Conservation (phyloP, 106 monocot genomes). For the Cymbidium sinense region DNA sequence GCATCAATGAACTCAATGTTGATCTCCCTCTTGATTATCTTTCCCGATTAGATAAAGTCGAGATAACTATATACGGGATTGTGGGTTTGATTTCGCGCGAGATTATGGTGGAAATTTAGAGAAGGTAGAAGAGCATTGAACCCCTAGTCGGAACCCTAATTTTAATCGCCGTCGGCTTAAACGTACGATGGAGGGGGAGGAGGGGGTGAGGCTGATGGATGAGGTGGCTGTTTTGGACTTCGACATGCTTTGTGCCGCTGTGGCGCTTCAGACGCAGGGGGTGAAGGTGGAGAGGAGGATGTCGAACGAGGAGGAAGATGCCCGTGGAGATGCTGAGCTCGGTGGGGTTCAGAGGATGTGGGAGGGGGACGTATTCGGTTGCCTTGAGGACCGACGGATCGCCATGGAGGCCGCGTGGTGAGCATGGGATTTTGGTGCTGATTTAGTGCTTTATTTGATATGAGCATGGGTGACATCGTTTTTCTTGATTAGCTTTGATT, state of each 20-base stretch:
- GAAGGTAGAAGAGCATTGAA: not conserved
- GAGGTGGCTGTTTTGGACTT: slow-evolving; percentile 60
- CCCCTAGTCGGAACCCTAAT: slow-evolving; percentile 2
- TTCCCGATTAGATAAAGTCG: not conserved
- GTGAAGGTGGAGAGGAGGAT: slow-evolving; percentile 23
- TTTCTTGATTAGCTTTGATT: not conserved
- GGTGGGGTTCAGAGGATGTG: slow-evolving; percentile 87
- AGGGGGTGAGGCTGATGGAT: slow-evolving; percentile 10
- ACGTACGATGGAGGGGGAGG: slow-evolving; percentile 1
- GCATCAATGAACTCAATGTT: not conserved
- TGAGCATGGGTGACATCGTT: not conserved
- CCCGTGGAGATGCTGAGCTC: slow-evolving; percentile 16
- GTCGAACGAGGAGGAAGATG: slow-evolving; percentile 12
- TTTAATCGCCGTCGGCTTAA: not conserved
- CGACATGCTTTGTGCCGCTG: slow-evolving; percentile 85
- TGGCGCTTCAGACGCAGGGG: slow-evolving; percentile 69
- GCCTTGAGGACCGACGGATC: slow-evolving; percentile 64
- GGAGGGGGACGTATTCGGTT: slow-evolving; percentile 78
- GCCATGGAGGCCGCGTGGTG: slow-evolving; percentile 72
- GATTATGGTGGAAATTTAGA: not conserved
- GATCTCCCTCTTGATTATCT: not conserved
- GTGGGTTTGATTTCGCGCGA: not conserved
- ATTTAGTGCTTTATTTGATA: not conserved
- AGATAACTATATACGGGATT: not conserved
- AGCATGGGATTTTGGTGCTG: not conserved